Evolutionary conservation across 352 stramenopile genomes (phyloP), one percentile per base, ranked within the genome.

Genomic region (Thraustochytrium aureum): DNA sequence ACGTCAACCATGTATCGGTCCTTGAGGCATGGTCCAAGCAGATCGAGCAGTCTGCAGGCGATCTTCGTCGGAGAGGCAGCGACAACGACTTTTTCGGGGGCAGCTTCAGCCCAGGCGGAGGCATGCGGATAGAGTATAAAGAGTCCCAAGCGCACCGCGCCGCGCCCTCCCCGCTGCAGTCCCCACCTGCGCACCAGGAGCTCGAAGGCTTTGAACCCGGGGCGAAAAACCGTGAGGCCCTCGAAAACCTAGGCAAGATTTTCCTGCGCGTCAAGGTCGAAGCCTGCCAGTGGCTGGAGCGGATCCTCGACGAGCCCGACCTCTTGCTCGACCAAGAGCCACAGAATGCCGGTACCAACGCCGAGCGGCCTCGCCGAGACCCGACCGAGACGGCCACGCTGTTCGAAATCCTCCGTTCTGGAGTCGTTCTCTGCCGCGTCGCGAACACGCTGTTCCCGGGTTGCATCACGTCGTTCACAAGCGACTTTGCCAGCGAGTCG

Each of bases 241-340:
- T 79, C 26, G 69, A 79, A 35, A 79, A 79, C 54, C 59, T 79
- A 5, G 69, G 69, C 56, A 79, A 79, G 56, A 79, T 50, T 14
- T 79, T 79, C 30, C n/a, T 79, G 12, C 69, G 69, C 26, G 41
- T 79, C 38, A 79, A 79, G 56, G 37, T 50, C 5, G 69, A 79
- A 38, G 54, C 69, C 7, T 64, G 69, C 32, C n/a, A 22, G 50
- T 79, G 69, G 69, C 50, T 79, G 1, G 69, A 79, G 14, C 47
- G 37, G 12, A 52, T 79, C 14, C 69, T 79, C 1, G 56, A 64
- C 33, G 56, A 64, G 10, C 7, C 7, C 4, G 39, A 20, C 17
- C 54, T 50, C 12, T 65, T 79, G 0, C 41, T 52, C 32, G 26
- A 14, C 7, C 37, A 64, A 35, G 56, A 26, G 26, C 10, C 26